A percentile compares a stretch with the other conserved stretches of the same genome.
phyloP scores from a whole-genome alignment of 345 rosid genomes.

The Salix brachista region DNA sequence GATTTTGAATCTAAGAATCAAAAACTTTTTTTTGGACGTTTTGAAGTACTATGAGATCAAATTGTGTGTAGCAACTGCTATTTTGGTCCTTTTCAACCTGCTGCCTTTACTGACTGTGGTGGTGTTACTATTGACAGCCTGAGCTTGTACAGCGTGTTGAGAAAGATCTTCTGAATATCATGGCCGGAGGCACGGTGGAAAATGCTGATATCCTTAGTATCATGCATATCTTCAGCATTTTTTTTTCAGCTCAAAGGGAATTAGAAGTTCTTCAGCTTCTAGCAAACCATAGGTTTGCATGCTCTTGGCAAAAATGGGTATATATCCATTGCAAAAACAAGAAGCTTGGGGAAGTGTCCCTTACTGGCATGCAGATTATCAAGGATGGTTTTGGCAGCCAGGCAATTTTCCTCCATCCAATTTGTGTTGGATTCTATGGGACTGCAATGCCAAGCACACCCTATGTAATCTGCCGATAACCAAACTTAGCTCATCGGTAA shows the following conservation, averaged over 20 bases:
- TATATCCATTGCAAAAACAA: neutral
- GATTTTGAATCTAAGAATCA: neutral
- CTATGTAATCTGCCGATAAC: neutral
- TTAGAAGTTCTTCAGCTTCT: neutral
- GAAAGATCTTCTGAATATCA: conserved; percentile 80
- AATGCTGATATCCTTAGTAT: conserved; percentile 59
- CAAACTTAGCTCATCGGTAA: neutral
- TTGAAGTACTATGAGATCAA: neutral
- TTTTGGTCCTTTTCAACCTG: neutral
- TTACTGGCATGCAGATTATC: neutral
- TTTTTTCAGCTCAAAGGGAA: neutral
- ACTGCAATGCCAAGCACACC: neutral
- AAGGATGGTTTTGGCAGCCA: neutral
- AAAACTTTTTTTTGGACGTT: neutral
- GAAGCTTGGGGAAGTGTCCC: neutral
- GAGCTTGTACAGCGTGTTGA: conserved; percentile 93
- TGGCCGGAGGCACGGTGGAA: conserved; percentile 80
- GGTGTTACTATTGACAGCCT: conserved; percentile 57
- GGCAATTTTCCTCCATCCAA: neutral
- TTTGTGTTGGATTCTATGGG: neutral
- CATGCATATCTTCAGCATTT: neutral
- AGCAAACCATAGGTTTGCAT: neutral
- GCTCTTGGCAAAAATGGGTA: neutral
- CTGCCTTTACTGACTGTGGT: conserved; percentile 13
- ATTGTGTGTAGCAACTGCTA: neutral